A percentile compares a stretch with the other conserved stretches of the same genome.
These are phyloP conservation scores for Annulohypoxylon bovei DNA, from an alignment of 495 filamentous ascomycete species.

Conservation along the genomic window DNA sequence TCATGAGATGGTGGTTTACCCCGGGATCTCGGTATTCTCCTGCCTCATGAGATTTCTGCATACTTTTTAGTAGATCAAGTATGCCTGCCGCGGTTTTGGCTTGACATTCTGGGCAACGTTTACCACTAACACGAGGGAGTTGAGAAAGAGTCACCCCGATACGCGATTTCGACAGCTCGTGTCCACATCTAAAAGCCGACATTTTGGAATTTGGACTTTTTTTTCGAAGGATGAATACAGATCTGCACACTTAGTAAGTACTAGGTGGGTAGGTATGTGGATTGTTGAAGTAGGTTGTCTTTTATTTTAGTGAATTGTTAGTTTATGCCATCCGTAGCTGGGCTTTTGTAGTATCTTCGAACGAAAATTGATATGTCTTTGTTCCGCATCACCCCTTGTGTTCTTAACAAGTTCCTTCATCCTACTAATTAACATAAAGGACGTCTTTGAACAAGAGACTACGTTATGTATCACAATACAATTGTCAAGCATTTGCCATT, in stretches of 20 bases:
- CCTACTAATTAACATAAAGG: not conserved
- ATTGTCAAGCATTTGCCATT: not conserved
- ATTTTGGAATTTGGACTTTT: slow-evolving; percentile 31
- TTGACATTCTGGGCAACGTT: slow-evolving; percentile 30
- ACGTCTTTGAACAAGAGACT: not conserved
- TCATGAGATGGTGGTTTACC: slow-evolving; percentile 16
- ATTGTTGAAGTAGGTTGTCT: not conserved
- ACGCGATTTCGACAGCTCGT: slow-evolving; percentile 27
- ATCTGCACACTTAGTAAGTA: not conserved
- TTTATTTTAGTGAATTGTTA: not conserved
- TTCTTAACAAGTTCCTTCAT: not conserved
- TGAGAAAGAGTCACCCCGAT: slow-evolving; percentile 26
- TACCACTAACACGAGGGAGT: slow-evolving; percentile 13
- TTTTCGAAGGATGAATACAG: not conserved
- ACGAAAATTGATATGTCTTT: not conserved
- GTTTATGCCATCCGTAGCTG: not conserved
- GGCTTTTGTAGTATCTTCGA: not conserved
- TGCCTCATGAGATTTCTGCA: not conserved
- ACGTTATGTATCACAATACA: not conserved
- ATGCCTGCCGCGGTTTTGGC: not conserved
- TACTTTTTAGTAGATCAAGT: not conserved
- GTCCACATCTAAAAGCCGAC: slow-evolving; percentile 22
- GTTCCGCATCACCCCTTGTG: not conserved
- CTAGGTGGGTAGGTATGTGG: no score
- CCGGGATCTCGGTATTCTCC: not conserved